Base-by-base conservation (phyloP, 1,284 basidiomycete species). In the Austroboletus novae-zelandiae region DNA sequence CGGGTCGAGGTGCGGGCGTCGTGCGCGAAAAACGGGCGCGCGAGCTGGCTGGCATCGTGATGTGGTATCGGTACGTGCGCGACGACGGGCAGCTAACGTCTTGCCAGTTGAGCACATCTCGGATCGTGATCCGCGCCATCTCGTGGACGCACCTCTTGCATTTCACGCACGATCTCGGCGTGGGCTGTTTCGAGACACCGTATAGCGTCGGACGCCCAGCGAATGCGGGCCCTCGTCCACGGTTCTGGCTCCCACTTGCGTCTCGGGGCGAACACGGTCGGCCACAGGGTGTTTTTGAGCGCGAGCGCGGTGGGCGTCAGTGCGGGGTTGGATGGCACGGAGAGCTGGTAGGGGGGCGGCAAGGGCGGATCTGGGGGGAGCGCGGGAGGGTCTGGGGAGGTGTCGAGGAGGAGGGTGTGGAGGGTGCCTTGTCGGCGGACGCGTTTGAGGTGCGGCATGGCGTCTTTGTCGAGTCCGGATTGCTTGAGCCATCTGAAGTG, bases 361-460 rank as follows among this genome's bases (percentile, higher is more conserved):
- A 78, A 62, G 15, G 64, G 56, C 0, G 81, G 61, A 6, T 72
- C 69, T 4, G 68, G 44, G 17, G 72, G 76, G 27, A 71, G 72
- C 30, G 45, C 45, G 39, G 75, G 78, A 58, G 61, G 61, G 14
- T 50, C 44, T 1, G 69, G 62, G 6, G 73, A 68, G 18, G 72
- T 69, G 37, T 70, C 69, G 32, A 88, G 68, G 30, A 89, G 75
- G 51, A 88, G 74, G 0, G 79, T 80, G 20, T 71, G 73, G 9
- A 61, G 68, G n/a, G 71, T 58, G 1, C 65, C 67, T 47, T 72
- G 67, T 62, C 80, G 86, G 52, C 85, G 78, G 44, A 94, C 81
- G 43, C 91, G 85, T 68, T 92, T 94, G 45, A 94, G 80, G 63
- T 95, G 91, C 0, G 80, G 75, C 43, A 90, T 74, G 8, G 81